phyloP scores from a whole-genome alignment of 345 rosid genomes.

The Stellera chamaejasme region DNA sequence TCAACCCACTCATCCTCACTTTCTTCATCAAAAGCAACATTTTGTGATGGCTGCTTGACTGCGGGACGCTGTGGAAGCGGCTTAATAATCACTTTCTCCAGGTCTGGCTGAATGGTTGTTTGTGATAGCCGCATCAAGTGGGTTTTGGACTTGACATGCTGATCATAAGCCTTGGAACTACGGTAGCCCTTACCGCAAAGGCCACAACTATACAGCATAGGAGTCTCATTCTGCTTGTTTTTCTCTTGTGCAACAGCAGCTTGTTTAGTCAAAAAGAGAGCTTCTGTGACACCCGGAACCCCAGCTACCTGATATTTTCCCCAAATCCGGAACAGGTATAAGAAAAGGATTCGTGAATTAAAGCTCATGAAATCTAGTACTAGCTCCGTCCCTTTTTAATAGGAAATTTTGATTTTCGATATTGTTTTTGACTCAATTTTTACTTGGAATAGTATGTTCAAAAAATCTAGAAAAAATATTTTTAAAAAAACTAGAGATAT shows the following conservation, averaged over 20 bases:
- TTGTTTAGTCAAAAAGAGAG: conserved; percentile 70
- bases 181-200: conserved; percentile 75
- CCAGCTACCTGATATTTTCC: conserved; percentile 63
- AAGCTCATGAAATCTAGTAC: not conserved
- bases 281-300: conserved; percentile 94
- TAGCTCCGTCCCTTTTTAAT: no score
- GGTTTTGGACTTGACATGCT: conserved; percentile 72
- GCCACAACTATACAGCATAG: conserved; percentile 68
- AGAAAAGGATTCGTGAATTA: not conserved
- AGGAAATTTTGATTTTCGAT: no score
- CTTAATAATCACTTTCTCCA: conserved; percentile 43
- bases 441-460: no score
- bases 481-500: no score
- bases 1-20: conserved; percentile 86
- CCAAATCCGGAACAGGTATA: not conserved
- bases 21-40: conserved; percentile 15
- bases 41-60: conserved; percentile 21
- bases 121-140: conserved; percentile 59
- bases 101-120: conserved; percentile 35
- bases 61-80: conserved; percentile 42
- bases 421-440: no score
- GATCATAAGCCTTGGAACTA: conserved; percentile 76
- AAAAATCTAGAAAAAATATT: no score
- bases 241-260: conserved; percentile 61
- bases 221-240: conserved; percentile 38